Conservation (phyloP, 2,329 filamentous ascomycete species). For the Aureobasidium lini region DNA sequence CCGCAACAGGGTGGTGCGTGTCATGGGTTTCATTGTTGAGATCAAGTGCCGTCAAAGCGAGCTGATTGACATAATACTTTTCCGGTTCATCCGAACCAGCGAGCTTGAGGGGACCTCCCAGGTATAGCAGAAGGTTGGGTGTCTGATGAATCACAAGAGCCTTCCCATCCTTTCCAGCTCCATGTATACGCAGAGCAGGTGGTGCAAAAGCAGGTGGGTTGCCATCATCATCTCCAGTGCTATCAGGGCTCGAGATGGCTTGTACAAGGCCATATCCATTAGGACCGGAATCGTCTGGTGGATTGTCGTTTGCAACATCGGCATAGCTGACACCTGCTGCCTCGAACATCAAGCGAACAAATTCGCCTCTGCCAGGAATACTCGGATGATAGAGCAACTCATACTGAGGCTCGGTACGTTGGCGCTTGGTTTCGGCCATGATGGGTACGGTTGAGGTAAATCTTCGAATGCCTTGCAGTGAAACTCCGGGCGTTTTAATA, state of each 20-base stretch:
- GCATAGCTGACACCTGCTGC: conserved; percentile 57
- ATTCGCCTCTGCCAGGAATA: conserved; percentile 69
- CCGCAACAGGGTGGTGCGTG: conserved; percentile 63
- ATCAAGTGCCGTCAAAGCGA: conserved; percentile 64
- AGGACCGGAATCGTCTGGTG: conserved; percentile 37
- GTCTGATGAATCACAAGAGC: conserved; percentile 60
- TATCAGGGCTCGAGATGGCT: conserved; percentile 38
- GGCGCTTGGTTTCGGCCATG: conserved; percentile 10
- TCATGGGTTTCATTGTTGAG: conserved; percentile 67
- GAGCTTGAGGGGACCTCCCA: conserved; percentile 55
- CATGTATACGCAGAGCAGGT: conserved; percentile 51
- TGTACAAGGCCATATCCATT: conserved; percentile 48
- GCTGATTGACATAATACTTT: conserved; percentile 53
- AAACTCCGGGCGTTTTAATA: background rate
- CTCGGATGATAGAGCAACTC: conserved; percentile 65
- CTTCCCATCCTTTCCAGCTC: conserved; percentile 44
- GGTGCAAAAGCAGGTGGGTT: conserved; percentile 63
- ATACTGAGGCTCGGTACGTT: conserved; percentile 33
- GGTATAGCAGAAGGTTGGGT: conserved; percentile 64
- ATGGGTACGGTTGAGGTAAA: background rate
- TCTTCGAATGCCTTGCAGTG: background rate
- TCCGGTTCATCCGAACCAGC: conserved; percentile 41
- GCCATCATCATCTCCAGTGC: conserved; percentile 39
- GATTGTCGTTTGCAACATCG: conserved; percentile 47
- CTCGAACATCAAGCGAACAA: conserved; percentile 65